phyloP scores from a whole-genome alignment of 2,329 filamentous ascomycete genomes.

The Penicillium vulpinum region DNA sequence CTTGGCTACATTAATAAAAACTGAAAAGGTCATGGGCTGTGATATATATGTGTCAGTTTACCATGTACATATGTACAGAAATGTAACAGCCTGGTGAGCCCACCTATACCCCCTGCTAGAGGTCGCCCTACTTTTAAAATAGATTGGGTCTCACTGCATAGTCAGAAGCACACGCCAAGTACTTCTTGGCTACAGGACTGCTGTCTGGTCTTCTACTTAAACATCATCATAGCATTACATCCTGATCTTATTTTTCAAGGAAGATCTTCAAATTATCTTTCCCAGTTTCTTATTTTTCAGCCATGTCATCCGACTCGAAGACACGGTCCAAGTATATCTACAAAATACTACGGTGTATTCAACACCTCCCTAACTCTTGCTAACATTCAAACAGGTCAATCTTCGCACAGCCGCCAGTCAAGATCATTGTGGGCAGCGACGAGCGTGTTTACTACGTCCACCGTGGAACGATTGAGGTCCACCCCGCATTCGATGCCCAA shows the following conservation, averaged over 20 bases:
- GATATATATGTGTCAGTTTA: background rate
- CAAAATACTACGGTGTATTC: background rate
- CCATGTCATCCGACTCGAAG: background rate
- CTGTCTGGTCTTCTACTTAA: background rate
- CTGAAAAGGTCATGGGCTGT: background rate
- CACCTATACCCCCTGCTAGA: background rate
- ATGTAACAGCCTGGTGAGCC: background rate
- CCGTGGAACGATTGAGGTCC: background rate
- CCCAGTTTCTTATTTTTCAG: too few species aligned
- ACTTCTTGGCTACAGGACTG: background rate
- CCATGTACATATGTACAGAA: background rate
- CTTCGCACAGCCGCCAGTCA: constrained; percentile 2
- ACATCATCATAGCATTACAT: background rate
- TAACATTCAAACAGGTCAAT: background rate
- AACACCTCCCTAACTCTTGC: background rate
- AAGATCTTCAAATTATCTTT: too few species aligned
- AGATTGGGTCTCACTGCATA: constrained; percentile 8
- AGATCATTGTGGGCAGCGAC: background rate
- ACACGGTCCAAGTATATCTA: background rate
- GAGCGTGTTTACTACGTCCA: background rate
- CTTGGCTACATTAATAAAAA: background rate
- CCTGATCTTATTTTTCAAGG: background rate
- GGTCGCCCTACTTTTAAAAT: background rate
- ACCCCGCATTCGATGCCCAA: background rate
- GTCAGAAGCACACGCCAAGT: constrained; percentile 1